Conservation (phyloP, 768 basidiomycete genomes). For the Pulveroboletus sp. region DNA sequence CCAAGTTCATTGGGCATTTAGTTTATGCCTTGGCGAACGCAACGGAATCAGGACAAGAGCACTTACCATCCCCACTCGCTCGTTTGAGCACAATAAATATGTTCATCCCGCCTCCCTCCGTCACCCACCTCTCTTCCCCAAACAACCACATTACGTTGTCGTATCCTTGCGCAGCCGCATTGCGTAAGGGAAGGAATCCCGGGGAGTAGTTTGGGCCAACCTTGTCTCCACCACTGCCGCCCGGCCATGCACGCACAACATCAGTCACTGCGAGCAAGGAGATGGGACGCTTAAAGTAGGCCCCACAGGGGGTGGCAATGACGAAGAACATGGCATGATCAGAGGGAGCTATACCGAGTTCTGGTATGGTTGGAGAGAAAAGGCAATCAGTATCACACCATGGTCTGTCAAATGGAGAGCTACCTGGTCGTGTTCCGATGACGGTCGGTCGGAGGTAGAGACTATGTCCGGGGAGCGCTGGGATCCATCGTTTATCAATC, state of each 20-base stretch:
- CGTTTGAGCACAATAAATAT: slow-evolving; percentile 63
- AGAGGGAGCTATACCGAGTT: slow-evolving; percentile 68
- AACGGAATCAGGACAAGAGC: not conserved
- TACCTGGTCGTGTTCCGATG: slow-evolving; percentile 43
- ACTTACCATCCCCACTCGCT: slow-evolving; percentile 47
- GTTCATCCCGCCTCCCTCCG: slow-evolving; percentile 77
- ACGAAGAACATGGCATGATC: slow-evolving; percentile 82
- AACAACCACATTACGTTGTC: slow-evolving; percentile 77
- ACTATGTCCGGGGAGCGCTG: slow-evolving; percentile 63
- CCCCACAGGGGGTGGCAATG: slow-evolving; percentile 59
- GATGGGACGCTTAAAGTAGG: slow-evolving; percentile 51
- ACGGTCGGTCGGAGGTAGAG: slow-evolving; percentile 85
- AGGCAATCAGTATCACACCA: not conserved
- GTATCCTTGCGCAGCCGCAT: slow-evolving; percentile 64
- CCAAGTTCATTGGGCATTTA: not conserved
- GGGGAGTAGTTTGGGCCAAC: slow-evolving; percentile 65
- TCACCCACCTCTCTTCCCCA: slow-evolving; percentile 51
- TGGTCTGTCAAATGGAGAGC: not conserved
- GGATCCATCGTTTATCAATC: slow-evolving; percentile 84
- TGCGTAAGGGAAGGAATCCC: slow-evolving; percentile 57
- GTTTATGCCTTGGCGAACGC: too few relatives aligned
- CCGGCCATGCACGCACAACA: slow-evolving; percentile 76
- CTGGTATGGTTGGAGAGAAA: slow-evolving; percentile 16
- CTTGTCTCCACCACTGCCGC: slow-evolving; percentile 64
- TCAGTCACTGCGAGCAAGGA: slow-evolving; percentile 62